A percentile compares a stretch with the other conserved stretches of the same genome.
phyloP scores from a whole-genome alignment of 1,139 yeast species.

The Taphrina confusa region DNA sequence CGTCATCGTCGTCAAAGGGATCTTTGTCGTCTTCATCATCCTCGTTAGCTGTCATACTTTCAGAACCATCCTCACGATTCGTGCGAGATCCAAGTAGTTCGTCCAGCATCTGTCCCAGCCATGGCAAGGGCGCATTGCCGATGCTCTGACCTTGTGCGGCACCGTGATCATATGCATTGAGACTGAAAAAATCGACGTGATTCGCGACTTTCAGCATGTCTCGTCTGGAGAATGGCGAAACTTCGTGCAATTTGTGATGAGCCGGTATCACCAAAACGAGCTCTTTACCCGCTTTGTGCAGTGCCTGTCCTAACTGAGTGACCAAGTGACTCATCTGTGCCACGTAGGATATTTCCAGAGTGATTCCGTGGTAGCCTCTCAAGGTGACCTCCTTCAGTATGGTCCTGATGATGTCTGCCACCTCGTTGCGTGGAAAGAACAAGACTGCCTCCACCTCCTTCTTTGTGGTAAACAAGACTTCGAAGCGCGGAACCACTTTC shows the following conservation, averaged over 20 bases:
- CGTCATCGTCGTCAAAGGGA: constrained; percentile 13
- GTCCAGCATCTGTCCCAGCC: constrained; percentile 21
- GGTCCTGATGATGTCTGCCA: neutral
- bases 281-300: neutral
- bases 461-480: neutral
- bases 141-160: constrained; percentile 1
- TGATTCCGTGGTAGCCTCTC: constrained; percentile 9
- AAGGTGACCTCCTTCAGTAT: neutral
- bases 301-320: constrained; percentile 10
- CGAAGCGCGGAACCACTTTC: constrained; percentile 29
- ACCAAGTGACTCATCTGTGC: constrained; percentile 16
- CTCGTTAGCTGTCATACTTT: neutral
- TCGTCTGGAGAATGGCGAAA: constrained; percentile 6
- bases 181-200: constrained; percentile 15
- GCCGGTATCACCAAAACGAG: constrained; percentile 26
- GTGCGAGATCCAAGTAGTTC: neutral
- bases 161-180: constrained; percentile 27
- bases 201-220: neutral
- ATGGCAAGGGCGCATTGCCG: constrained; percentile 27
- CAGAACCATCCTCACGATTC: neutral
- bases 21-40: constrained; percentile 1
- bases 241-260: constrained; percentile 6
- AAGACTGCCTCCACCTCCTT: constrained; percentile 12
- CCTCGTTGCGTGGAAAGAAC: constrained; percentile 28
- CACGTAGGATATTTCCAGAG: constrained; percentile 10